These are phyloP conservation scores for Ramicandelaber brevisporus DNA, from an alignment of 192 early-diverging fungal genomes.

Conservation along the genomic window DNA sequence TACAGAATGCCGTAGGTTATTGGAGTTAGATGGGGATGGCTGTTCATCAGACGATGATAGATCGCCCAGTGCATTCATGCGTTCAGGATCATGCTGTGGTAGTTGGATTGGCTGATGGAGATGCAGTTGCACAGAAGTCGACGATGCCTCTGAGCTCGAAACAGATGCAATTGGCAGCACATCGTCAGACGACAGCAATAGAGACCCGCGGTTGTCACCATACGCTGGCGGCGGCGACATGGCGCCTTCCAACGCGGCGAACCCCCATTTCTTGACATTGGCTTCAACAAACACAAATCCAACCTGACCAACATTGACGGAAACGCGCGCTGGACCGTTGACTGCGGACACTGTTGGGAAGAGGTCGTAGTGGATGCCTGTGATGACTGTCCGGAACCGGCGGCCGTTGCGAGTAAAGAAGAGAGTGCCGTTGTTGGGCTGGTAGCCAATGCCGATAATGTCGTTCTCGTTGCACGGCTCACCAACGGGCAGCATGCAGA, in stretches of 20 bases:
- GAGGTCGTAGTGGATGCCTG: slow-evolving; percentile 41
- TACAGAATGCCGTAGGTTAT: too few species aligned
- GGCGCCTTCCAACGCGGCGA: slow-evolving; percentile 42
- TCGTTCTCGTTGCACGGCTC: slow-evolving; percentile 41
- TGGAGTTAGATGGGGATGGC: too few species aligned
- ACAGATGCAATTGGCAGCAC: too few species aligned
- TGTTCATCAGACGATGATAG: too few species aligned
- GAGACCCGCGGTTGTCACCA: slow-evolving; percentile 39
- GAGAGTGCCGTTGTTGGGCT: slow-evolving; percentile 39
- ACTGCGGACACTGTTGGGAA: slow-evolving; percentile 34
- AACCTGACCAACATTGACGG: slow-evolving; percentile 52
- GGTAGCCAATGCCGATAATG: slow-evolving; percentile 54
- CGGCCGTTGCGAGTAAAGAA: slow-evolving; percentile 58
- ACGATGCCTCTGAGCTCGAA: too few species aligned
- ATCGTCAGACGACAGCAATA: too few species aligned
- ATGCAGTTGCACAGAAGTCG: too few species aligned
- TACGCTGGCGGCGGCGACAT: slow-evolving; percentile 48
- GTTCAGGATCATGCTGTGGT: too few species aligned
- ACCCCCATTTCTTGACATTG: slow-evolving; percentile 62
- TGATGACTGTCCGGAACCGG: slow-evolving; percentile 34
- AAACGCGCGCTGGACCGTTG: slow-evolving; percentile 25
- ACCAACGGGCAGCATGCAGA: slow-evolving; percentile 30
- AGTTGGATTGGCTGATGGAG: too few species aligned
- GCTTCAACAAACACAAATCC: slow-evolving; percentile 69
- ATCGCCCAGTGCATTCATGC: too few species aligned